Conservation (phyloP, 345 rosid genomes). For the Melastoma malabathricum region DNA sequence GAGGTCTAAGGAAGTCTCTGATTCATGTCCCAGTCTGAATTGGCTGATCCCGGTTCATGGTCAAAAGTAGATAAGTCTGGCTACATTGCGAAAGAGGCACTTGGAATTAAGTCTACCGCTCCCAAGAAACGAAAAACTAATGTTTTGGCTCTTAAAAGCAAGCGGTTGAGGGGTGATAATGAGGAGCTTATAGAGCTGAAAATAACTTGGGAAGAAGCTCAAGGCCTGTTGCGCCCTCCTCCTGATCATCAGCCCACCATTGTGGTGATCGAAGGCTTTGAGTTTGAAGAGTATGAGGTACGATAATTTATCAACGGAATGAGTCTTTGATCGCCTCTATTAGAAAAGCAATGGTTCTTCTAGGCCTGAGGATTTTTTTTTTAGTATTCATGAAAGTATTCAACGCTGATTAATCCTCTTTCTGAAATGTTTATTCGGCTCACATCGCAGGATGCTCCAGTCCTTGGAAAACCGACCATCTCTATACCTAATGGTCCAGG, state of each 20-base stretch:
- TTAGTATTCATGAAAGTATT: neutral
- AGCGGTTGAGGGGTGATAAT: constrained; percentile 59
- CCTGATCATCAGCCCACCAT: constrained; percentile 48
- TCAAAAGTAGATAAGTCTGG: constrained; percentile 60
- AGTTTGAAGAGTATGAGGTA: constrained; percentile 97
- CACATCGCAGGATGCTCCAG: constrained; percentile 66
- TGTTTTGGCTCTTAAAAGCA: constrained; percentile 54
- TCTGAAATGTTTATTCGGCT: constrained; percentile 6
- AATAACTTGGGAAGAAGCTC: constrained; percentile 95
- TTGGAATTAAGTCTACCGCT: constrained; percentile 35
- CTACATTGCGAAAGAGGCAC: constrained; percentile 54
- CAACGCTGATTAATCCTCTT: neutral
- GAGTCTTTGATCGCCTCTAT: neutral
- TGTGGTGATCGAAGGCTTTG: constrained; percentile 64
- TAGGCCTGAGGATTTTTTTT: neutral
- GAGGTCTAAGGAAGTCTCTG: neutral
- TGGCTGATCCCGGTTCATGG: constrained; percentile 49
- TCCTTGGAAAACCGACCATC: constrained; percentile 72
- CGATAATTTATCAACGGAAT: constrained; percentile 1
- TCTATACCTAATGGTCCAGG: constrained; percentile 39
- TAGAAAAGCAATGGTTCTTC: neutral
- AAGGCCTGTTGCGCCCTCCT: constrained; percentile 73
- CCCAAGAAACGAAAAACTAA: constrained; percentile 61
- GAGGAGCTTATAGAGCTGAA: constrained; percentile 67
- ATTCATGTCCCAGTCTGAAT: constrained; percentile 43